Evolutionary conservation across 2,329 filamentous ascomycete genomes (phyloP).

Genomic region (Talaromyces sp.): DNA sequence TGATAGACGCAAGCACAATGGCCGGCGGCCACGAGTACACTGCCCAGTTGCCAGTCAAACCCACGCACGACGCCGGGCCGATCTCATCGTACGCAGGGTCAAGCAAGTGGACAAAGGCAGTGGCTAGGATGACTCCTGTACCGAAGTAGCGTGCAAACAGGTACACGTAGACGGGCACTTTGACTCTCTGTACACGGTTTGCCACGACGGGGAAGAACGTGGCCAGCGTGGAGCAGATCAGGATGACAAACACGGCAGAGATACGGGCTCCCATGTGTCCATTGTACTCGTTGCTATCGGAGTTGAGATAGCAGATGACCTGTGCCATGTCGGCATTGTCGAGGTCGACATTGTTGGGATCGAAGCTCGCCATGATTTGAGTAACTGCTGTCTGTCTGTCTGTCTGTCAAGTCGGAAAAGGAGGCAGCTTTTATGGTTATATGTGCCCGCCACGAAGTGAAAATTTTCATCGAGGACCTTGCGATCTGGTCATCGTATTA

Average conservation of each 20-base stretch:
- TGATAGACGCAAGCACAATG: constrained; percentile 43
- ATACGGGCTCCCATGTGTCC: constrained; percentile 41
- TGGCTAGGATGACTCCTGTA: constrained; percentile 43
- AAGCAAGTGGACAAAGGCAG: constrained; percentile 44
- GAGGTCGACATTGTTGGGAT: constrained; percentile 42
- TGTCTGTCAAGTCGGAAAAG: not conserved
- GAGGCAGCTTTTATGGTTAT: not conserved
- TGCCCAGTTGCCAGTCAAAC: constrained; percentile 49
- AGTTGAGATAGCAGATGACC: constrained; percentile 48
- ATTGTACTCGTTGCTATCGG: constrained; percentile 48
- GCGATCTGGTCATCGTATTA: not conserved
- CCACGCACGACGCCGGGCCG: constrained; percentile 45
- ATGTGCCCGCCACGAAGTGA: not conserved
- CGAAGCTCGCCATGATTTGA: constrained; percentile 15
- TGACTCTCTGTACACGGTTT: constrained; percentile 29
- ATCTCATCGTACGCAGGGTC: constrained; percentile 41
- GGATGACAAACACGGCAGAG: constrained; percentile 41
- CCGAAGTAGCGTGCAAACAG: constrained; percentile 45
- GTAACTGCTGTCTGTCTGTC: not conserved
- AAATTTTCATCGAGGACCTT: not conserved
- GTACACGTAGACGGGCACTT: constrained; percentile 39
- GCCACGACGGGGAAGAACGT: constrained; percentile 46
- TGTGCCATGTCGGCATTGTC: constrained; percentile 35
- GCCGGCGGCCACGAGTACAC: constrained; percentile 49
- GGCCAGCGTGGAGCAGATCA: constrained; percentile 34